Evolutionary conservation across 805 yeast species (phyloP), one percentile per base, ranked within the genome.

Genomic region (Schwanniomyces pseudopolymorphus): DNA sequence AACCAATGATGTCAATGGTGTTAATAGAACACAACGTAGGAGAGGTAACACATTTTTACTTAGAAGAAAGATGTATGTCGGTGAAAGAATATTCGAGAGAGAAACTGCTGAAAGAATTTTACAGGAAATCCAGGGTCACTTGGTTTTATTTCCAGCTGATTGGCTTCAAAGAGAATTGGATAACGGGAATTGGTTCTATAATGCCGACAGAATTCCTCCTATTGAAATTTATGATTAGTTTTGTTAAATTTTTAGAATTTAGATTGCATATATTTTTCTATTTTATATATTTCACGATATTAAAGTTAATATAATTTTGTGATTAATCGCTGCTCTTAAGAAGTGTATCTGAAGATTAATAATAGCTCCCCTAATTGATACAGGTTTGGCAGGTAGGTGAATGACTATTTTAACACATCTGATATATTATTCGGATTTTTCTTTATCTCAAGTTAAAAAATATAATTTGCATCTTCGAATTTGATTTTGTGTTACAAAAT

Each of bases 161-260:
- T 94, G 99, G 99, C 75, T 94, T 37, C 72, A 79, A 56, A 79
- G 83, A 48, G 99, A 94, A 66, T 80, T 90, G 25, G 96, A 91
- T 47, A 81, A 88, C 5, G 92, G 89, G 9, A 94, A 95, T 60
- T 92, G 98, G 98, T 91, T 90, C 63, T 91, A 89, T 72, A 89
- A 85, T 57, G 84, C 95, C 42, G 99, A 94, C 61, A 82, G 96
- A 58, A 72, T 94, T 22, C 97, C 98, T 4, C 99, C 99, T 1
- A 82, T 94, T 46, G 98, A 94, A 61, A 92, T 94, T 44, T 94
- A 87, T 63, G 92, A 90, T 58, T 89, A 57, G 41, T 17, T 10
- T 22, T 22, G 5, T 22, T 22, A 22, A 22, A 22, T 7, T 14
- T 31, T 6, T 6, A 26, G 10, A 10, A 26, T 31, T 16, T 31